These are phyloP conservation scores for Styphnolobium japonicum DNA, from an alignment of 306 rosid species.

Conservation along the genomic window DNA sequence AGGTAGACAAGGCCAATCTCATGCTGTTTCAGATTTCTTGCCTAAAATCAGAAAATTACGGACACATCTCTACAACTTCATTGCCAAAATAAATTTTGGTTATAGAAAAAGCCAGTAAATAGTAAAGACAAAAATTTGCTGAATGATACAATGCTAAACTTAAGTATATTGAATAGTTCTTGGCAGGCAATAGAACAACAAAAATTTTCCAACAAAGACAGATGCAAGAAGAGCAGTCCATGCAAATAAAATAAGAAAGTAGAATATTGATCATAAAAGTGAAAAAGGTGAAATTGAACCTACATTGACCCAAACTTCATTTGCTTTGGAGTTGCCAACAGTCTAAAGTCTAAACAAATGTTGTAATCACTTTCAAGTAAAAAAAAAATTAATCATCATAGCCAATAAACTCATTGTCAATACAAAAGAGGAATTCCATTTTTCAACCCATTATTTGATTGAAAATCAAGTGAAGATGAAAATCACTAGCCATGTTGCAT, in stretches of 20 bases:
- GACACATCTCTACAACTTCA: not conserved
- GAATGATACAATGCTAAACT: not conserved
- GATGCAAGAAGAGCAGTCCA: not conserved
- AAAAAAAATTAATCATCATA: not conserved
- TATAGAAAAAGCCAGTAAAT: not conserved
- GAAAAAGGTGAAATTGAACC: not conserved
- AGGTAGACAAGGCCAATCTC: not conserved
- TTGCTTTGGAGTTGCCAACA: not conserved
- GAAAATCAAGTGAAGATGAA: slow-evolving; percentile 8
- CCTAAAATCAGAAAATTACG: not conserved
- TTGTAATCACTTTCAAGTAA: not conserved
- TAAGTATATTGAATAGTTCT: slow-evolving; percentile 1
- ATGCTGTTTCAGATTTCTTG: not conserved
- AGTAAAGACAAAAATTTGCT: not conserved
- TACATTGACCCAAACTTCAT: not conserved
- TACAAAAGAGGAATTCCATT: not conserved
- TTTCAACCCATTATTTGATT: not conserved
- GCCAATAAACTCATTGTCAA: not conserved
- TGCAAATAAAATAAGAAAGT: not conserved
- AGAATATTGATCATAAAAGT: not conserved
- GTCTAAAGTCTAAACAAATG: not conserved
- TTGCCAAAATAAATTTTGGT: not conserved
- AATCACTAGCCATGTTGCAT: slow-evolving; percentile 10
- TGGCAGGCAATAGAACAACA: not conserved
- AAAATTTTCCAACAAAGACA: not conserved